Evolutionary conservation across 2,329 filamentous ascomycete species (phyloP), one percentile per base, ranked within the genome.

Genomic region (Colletotrichum endophyticum): DNA sequence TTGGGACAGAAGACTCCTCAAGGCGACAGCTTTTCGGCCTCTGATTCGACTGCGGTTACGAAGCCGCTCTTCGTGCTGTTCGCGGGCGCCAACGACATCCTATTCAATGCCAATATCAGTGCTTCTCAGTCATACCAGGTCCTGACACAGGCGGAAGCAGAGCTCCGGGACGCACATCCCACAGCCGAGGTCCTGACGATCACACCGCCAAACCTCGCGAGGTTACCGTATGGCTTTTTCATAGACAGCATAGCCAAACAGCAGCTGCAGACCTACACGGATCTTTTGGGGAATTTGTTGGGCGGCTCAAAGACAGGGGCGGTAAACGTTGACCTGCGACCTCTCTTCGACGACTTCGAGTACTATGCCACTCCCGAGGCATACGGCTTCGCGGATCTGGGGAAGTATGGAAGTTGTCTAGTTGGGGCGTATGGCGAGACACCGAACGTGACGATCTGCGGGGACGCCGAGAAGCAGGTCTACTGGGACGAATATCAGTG

Each of bases 401-500:
- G 70, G 5, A 74, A 74, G 49, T 76, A 76, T 27, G 70, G 74
- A 8, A 74, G 74, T 19, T 76, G 70, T 62, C 28, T 74, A 56
- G 28, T 39, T 27, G 70, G 74, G 3, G 64, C 59, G 27, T 76
- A 76, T 59, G 70, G 64, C 34, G 70, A 76, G 64, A 76, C 70
- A 11, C 7, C 64, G 11, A 61, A 74, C n/a, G 70, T 76, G 59
- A 76, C 74, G 57, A 25, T 76, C 34, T 76, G 70, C 49, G 59
- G 64, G 53, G 64, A 76, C 15, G 57, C 64, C 25, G 59, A 73
- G 19, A 66, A 11, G 15, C 53, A 32, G 57, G 74, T 76, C 19
- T 76, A 76, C 34, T 76, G 70, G 70, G 74, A 76, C 59, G 74
- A 76, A 25, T 76, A 74, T 27, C 70, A 76, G 70, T 76, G 27